phyloP scores from a whole-genome alignment of 345 rosid species.

The Moringa oleifera region DNA sequence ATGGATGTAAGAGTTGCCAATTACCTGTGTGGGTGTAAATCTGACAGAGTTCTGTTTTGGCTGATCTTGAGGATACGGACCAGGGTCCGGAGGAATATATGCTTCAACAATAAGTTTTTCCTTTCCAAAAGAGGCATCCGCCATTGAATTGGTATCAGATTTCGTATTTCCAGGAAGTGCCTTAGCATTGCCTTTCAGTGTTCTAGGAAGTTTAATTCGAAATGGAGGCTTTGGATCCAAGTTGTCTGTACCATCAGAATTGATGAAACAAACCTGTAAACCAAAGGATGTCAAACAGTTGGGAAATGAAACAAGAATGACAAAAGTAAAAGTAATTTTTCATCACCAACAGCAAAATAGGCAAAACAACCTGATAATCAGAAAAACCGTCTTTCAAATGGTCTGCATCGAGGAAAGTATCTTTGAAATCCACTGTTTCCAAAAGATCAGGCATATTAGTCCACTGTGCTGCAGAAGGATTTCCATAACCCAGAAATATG shows the following conservation, averaged over 20 bases:
- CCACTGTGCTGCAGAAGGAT: slow-evolving; percentile 99
- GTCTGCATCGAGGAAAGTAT: slow-evolving; percentile 74
- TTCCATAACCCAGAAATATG: slow-evolving; percentile 91
- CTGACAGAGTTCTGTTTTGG: slow-evolving; percentile 92
- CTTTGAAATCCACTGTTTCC: slow-evolving; percentile 86
- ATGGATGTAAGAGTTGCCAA: slow-evolving; percentile 1
- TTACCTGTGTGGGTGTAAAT: slow-evolving; percentile 94
- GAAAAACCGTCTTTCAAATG: slow-evolving; percentile 78
- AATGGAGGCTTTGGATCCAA: slow-evolving; percentile 77
- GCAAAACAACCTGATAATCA: slow-evolving; percentile 58
- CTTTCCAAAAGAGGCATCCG: slow-evolving; percentile 42
- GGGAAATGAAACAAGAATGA: background rate
- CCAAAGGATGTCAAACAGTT: background rate
- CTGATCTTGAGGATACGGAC: slow-evolving; percentile 99
- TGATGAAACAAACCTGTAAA: slow-evolving; percentile 63
- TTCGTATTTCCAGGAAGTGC: slow-evolving; percentile 84
- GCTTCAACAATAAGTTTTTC: slow-evolving; percentile 85
- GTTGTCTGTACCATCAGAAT: slow-evolving; percentile 60
- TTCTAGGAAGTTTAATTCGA: slow-evolving; percentile 70
- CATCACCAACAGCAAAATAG: slow-evolving; percentile 13
- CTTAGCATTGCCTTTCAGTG: slow-evolving; percentile 50
- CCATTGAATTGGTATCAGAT: slow-evolving; percentile 37
- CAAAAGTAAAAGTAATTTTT: slow-evolving; percentile 2
- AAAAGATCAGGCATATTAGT: slow-evolving; percentile 94
- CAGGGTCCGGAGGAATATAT: slow-evolving; percentile 89